Percentiles rank a stretch among this genome's conserved stretches.
phyloP scores from a whole-genome alignment of 2,329 filamentous ascomycete species.

The Aureobasidium sp. region DNA sequence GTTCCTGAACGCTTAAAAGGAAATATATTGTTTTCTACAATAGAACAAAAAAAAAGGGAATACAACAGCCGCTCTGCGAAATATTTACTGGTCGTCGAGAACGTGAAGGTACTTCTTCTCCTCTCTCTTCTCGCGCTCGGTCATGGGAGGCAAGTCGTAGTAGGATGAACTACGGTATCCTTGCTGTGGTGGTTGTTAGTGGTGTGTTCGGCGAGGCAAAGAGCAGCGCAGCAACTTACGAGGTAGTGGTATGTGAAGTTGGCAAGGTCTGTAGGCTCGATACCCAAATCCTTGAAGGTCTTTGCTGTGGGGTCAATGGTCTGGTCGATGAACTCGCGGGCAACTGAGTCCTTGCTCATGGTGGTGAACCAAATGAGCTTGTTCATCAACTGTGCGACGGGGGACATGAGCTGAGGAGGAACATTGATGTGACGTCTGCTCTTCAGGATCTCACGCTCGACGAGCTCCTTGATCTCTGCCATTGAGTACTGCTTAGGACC shows the following conservation, averaged over 20 bases:
- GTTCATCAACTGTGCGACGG: conserved; percentile 66
- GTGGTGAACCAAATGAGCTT: conserved; percentile 82
- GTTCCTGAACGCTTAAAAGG: neutral
- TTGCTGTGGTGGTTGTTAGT: conserved; percentile 52
- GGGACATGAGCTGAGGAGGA: conserved; percentile 71
- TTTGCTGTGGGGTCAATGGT: conserved; percentile 83
- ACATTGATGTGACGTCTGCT: conserved; percentile 84
- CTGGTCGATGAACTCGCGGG: conserved; percentile 90
- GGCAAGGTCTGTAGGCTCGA: conserved; percentile 78
- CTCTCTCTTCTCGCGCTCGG: conserved; percentile 87
- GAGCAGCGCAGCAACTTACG: conserved; percentile 45
- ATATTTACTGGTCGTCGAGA: conserved; percentile 66
- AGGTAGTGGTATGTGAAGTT: conserved; percentile 90
- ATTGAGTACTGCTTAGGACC: conserved; percentile 90
- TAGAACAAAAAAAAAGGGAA: neutral
- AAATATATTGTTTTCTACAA: conserved; percentile 5
- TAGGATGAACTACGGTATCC: conserved; percentile 78
- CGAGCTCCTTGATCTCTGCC: conserved; percentile 74
- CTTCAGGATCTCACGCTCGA: conserved; percentile 89
- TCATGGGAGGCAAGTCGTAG: conserved; percentile 90
- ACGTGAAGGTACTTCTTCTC: conserved; percentile 98
- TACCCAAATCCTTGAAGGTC: conserved; percentile 89
- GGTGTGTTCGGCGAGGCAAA: conserved; percentile 12
- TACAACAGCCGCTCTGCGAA: neutral
- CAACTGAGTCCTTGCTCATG: conserved; percentile 73